phyloP scores from a whole-genome alignment of 2,329 filamentous ascomycete species.

The Incumbomyces lentus region DNA sequence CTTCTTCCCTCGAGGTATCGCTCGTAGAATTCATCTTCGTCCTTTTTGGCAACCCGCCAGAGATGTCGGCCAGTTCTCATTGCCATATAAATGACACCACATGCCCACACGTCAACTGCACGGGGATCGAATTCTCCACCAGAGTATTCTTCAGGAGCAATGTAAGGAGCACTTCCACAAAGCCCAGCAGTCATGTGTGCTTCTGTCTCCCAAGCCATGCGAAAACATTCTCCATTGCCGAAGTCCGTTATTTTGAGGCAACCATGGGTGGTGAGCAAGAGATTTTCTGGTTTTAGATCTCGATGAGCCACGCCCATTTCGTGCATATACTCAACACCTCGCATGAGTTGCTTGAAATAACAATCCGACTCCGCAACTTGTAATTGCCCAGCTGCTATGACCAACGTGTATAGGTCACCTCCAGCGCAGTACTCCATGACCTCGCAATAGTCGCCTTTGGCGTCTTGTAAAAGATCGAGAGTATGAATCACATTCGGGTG shows the following conservation, averaged over 20 bases:
- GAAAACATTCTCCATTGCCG: slow-evolving; percentile 96
- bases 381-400: slow-evolving; percentile 82
- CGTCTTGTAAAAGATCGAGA: slow-evolving; percentile 84
- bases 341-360: slow-evolving; percentile 99
- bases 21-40: slow-evolving; percentile 94
- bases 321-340: slow-evolving; percentile 96
- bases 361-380: slow-evolving; percentile 91
- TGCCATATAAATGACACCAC: slow-evolving; percentile 98
- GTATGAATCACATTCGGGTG: slow-evolving; percentile 98
- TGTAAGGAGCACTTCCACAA: slow-evolving; percentile 93
- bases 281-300: slow-evolving; percentile 92
- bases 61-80: slow-evolving; percentile 94
- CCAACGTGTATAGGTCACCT: slow-evolving; percentile 87
- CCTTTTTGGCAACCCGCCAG: slow-evolving; percentile 93
- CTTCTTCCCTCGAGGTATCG: slow-evolving; percentile 86
- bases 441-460: slow-evolving; percentile 96
- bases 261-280: slow-evolving; percentile 84
- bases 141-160: slow-evolving; percentile 90
- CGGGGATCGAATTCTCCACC: slow-evolving; percentile 94
- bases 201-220: slow-evolving; percentile 98
- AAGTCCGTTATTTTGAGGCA: slow-evolving; percentile 97
- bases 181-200: slow-evolving; percentile 96
- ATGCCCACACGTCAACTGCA: slow-evolving; percentile 97
- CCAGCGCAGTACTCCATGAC: slow-evolving; percentile 99
- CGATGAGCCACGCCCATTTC: slow-evolving; percentile 98